Percentiles rank a stretch among this genome's conserved stretches.
Conservation (phyloP, 129 eudicot species). For the Helichrysum umbraculigerum region DNA sequence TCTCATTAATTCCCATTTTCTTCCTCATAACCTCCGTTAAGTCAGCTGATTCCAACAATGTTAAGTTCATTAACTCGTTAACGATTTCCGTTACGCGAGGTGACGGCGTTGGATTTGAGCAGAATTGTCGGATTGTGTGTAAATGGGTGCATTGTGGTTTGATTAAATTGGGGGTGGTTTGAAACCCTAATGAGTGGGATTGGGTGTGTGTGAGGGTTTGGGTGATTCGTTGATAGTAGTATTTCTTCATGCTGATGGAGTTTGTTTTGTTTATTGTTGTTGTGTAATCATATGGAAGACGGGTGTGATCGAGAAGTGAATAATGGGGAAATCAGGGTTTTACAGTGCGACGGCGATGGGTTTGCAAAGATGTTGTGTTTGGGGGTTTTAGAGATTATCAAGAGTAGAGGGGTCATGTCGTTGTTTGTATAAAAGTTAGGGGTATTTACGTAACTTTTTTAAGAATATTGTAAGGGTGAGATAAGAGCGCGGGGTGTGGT, state of each 20-base stretch:
- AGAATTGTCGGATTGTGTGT: slow-evolving; percentile 31
- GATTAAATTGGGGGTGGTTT: slow-evolving; percentile 14
- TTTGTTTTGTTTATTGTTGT: not conserved
- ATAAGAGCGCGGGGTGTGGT: no score
- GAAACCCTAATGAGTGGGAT: slow-evolving; percentile 19
- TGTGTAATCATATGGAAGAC: slow-evolving; percentile 29
- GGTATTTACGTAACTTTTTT: not conserved
- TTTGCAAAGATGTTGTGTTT: slow-evolving; percentile 18
- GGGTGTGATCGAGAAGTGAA: slow-evolving; percentile 16
- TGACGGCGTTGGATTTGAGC: slow-evolving; percentile 45
- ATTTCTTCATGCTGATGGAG: slow-evolving; percentile 32
- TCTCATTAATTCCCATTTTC: slow-evolving; percentile 58
- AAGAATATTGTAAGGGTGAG: not conserved
- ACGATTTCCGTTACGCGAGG: slow-evolving; percentile 60
- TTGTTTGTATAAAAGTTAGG: not conserved
- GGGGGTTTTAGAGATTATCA: slow-evolving; percentile 26
- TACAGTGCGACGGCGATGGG: slow-evolving; percentile 35
- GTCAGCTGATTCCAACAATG: slow-evolving; percentile 68
- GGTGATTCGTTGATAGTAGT: slow-evolving; percentile 24
- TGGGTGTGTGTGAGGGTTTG: slow-evolving; percentile 19
- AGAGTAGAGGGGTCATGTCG: slow-evolving; percentile 4
- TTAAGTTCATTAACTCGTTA: slow-evolving; percentile 56
- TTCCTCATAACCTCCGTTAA: slow-evolving; percentile 60
- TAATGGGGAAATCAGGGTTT: slow-evolving; percentile 25
- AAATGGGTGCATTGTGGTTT: slow-evolving; percentile 22